These are phyloP conservation scores for Aspergillus fumigatiaffinis DNA, from an alignment of 2,329 filamentous ascomycete genomes.

Conservation along the genomic window DNA sequence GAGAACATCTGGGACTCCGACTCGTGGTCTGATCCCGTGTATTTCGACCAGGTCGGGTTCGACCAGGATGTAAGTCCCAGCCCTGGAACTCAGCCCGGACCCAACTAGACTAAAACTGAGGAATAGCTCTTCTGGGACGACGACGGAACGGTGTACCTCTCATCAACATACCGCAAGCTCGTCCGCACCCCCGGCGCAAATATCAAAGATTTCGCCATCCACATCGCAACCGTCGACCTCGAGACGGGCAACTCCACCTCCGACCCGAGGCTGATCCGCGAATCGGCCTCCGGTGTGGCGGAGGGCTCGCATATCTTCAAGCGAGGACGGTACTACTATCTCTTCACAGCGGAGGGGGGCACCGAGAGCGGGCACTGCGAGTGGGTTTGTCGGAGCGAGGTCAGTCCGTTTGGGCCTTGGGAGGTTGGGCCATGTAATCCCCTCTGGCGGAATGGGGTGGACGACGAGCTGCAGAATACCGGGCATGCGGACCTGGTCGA, in stretches of 20 bases:
- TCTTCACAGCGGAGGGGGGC: slow-evolving; percentile 53
- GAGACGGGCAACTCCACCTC: slow-evolving; percentile 30
- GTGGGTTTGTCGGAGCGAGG: slow-evolving; percentile 55
- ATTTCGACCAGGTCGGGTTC: slow-evolving; percentile 53
- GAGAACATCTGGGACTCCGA: slow-evolving; percentile 50
- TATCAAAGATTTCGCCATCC: slow-evolving; percentile 49
- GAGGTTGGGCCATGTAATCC: slow-evolving; percentile 57
- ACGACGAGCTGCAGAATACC: slow-evolving; percentile 49
- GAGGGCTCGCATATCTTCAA: slow-evolving; percentile 56
- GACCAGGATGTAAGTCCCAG: slow-evolving; percentile 48
- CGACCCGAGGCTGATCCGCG: slow-evolving; percentile 39
- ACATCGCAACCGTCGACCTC: slow-evolving; percentile 34
- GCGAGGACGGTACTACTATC: slow-evolving; percentile 51
- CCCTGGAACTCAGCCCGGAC: not conserved
- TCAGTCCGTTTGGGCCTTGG: slow-evolving; percentile 57
- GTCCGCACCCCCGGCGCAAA: slow-evolving; percentile 36
- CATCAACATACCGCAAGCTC: slow-evolving; percentile 35
- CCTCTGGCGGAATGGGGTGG: slow-evolving; percentile 50
- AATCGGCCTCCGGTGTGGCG: slow-evolving; percentile 41
- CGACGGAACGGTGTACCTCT: slow-evolving; percentile 49
- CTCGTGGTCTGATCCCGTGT: slow-evolving; percentile 52
- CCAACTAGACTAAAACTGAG: no score
- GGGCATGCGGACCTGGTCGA: slow-evolving; percentile 50
- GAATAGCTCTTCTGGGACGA: slow-evolving; percentile 51
- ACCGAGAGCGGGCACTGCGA: slow-evolving; percentile 59